A percentile compares a stretch with the other conserved stretches of the same genome.
These are phyloP conservation scores for Cordia subcordata DNA, from an alignment of 257 asterid genomes.

Conservation along the genomic window DNA sequence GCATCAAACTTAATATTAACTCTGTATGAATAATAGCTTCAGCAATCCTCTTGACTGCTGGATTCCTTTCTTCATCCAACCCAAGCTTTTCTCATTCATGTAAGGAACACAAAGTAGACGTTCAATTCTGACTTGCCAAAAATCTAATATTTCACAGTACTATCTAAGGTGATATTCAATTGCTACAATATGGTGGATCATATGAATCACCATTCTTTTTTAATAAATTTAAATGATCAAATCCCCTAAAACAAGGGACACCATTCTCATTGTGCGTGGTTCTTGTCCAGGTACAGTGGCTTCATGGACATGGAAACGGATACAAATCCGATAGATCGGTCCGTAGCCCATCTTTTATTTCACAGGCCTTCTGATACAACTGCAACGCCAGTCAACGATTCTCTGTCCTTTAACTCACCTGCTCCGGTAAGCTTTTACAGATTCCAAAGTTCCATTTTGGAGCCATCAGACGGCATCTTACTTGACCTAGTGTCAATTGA, in stretches of 20 bases:
- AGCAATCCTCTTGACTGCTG: too few relatives aligned
- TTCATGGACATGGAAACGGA: slow-evolving; percentile 64
- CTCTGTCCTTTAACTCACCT: slow-evolving; percentile 30
- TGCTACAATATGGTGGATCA: too few relatives aligned
- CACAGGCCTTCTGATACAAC: slow-evolving; percentile 59
- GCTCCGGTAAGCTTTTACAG: slow-evolving; percentile 34
- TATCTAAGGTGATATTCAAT: too few relatives aligned
- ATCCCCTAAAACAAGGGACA: not conserved
- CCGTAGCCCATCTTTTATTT: slow-evolving; percentile 78
- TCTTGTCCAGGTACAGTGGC: slow-evolving; percentile 36
- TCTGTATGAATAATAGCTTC: too few relatives aligned
- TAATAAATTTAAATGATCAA: not conserved
- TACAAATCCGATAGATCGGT: slow-evolving; percentile 84
- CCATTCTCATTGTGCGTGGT: slow-evolving; percentile 2
- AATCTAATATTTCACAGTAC: too few relatives aligned
- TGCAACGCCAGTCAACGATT: slow-evolving; percentile 22
- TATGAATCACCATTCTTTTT: not conserved
- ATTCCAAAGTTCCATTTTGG: slow-evolving; percentile 2
- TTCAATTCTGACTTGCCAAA: too few relatives aligned
- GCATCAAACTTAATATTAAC: too few relatives aligned
- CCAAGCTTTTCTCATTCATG: too few relatives aligned
- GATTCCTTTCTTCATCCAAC: too few relatives aligned
- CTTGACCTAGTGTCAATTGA: slow-evolving; percentile 16
- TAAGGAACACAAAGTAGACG: too few relatives aligned
- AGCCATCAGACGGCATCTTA: slow-evolving; percentile 14